These are phyloP conservation scores for Hordeum marinum DNA, from an alignment of 176 grass and related monocot genomes.

Conservation along the genomic window DNA sequence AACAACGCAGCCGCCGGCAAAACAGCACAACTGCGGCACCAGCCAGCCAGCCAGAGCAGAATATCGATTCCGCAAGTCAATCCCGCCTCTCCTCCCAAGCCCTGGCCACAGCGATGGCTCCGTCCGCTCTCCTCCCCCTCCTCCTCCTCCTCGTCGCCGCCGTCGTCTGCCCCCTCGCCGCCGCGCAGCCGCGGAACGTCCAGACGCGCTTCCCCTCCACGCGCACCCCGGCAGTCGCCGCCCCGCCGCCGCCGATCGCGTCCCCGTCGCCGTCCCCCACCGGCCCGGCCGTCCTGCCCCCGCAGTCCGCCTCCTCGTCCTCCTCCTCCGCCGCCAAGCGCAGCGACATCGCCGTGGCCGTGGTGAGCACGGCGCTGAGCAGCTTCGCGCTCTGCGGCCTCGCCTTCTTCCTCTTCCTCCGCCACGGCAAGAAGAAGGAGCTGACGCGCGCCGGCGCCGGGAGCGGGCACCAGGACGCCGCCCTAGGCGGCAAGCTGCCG, in stretches of 20 bases:
- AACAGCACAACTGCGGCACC: not conserved
- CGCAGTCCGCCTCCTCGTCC: not conserved
- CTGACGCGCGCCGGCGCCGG: not conserved
- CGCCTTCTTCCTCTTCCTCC: slow-evolving; percentile 66
- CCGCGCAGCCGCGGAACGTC: slow-evolving; percentile 48
- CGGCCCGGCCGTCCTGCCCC: not conserved
- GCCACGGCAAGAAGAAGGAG: slow-evolving; percentile 40
- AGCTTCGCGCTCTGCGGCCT: slow-evolving; percentile 78
- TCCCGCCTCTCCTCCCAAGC: not conserved
- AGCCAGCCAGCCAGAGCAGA: not conserved
- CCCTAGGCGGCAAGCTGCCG: slow-evolving; percentile 14
- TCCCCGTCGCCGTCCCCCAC: slow-evolving; percentile 14
- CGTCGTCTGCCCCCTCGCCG: not conserved
- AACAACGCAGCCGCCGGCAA: slow-evolving; percentile 11
- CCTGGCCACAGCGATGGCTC: slow-evolving; percentile 24
- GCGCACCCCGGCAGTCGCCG: slow-evolving; percentile 43
- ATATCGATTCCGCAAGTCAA: slow-evolving; percentile 22
- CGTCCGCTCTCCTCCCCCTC: not conserved
- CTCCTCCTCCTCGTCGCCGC: not conserved
- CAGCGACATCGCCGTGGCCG: slow-evolving; percentile 55
- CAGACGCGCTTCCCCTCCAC: slow-evolving; percentile 52
- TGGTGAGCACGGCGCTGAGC: slow-evolving; percentile 72
- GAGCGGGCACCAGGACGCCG: not conserved
- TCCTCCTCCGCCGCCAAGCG: slow-evolving; percentile 21
- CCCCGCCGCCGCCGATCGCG: slow-evolving; percentile 28